These are phyloP conservation scores for Agaricus blazei DNA, from an alignment of 768 basidiomycete genomes.

Conservation along the genomic window DNA sequence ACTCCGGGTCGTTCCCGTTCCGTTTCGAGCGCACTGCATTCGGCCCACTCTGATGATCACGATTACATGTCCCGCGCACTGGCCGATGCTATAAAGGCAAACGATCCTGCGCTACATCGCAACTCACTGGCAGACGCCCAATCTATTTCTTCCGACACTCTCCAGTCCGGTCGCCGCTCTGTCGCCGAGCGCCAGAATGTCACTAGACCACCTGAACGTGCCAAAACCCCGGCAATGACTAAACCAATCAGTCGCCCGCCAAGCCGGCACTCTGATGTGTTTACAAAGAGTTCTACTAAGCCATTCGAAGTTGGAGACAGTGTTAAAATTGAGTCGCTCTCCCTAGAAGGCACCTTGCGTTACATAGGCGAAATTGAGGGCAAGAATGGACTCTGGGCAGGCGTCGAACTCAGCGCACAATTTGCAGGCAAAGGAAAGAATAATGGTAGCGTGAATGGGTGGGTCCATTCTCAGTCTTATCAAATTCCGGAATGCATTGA, in stretches of 20 bases:
- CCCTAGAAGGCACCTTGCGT: constrained; percentile 78
- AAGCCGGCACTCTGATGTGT: constrained; percentile 64
- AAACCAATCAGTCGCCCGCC: constrained; percentile 44
- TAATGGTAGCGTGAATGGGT: constrained; percentile 87
- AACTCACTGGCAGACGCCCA: constrained; percentile 30
- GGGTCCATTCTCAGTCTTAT: constrained; percentile 27
- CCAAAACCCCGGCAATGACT: constrained; percentile 47
- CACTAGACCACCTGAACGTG: constrained; percentile 31
- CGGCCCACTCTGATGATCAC: constrained; percentile 33
- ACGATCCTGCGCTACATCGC: constrained; percentile 74
- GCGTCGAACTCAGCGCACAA: constrained; percentile 83
- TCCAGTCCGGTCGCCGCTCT: constrained; percentile 48
- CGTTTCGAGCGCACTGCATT: constrained; percentile 44
- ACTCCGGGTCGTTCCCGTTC: constrained; percentile 72
- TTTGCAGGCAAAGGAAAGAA: constrained; percentile 95
- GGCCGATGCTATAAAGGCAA: constrained; percentile 73
- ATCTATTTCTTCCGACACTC: constrained; percentile 36
- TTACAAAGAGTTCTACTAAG: constrained; percentile 36
- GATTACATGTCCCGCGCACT: constrained; percentile 70
- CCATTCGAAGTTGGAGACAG: constrained; percentile 70
- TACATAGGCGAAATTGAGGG: constrained; percentile 86
- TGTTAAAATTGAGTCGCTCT: constrained; percentile 83
- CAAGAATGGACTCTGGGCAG: constrained; percentile 89
- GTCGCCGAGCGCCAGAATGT: constrained; percentile 34
- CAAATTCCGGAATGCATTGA: not conserved